These are phyloP conservation scores for Porodaedalea pini DNA, from an alignment of 1,284 basidiomycete species.

Conservation along the genomic window DNA sequence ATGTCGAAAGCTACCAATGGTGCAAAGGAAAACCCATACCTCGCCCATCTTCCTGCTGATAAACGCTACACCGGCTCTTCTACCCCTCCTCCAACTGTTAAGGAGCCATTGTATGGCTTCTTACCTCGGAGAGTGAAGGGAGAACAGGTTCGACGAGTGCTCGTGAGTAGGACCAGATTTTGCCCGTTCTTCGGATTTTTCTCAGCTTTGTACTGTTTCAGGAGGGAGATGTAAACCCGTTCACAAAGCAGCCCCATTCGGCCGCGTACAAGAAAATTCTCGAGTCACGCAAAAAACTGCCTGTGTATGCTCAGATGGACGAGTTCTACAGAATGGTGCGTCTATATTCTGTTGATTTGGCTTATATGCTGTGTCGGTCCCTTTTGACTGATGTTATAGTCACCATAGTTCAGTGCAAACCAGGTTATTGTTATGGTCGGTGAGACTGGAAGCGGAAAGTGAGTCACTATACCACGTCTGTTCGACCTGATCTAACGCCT, in stretches of 20 bases:
- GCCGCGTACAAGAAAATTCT: slow-evolving; percentile 86
- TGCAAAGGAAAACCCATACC: slow-evolving; percentile 51
- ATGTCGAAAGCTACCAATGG: slow-evolving; percentile 10
- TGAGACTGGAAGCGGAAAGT: slow-evolving; percentile 95
- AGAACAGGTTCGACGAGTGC: slow-evolving; percentile 65
- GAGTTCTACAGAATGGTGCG: slow-evolving; percentile 84
- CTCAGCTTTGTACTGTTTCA: slow-evolving; percentile 29
- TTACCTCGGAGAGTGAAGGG: slow-evolving; percentile 75
- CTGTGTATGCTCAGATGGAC: slow-evolving; percentile 91
- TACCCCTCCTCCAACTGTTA: slow-evolving; percentile 28
- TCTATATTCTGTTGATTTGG: slow-evolving; percentile 26
- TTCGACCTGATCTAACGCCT: not conserved
- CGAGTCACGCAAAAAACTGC: slow-evolving; percentile 80
- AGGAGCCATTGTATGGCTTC: slow-evolving; percentile 73
- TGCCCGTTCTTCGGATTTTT: not conserved
- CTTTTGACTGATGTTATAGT: slow-evolving; percentile 15
- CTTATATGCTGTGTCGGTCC: slow-evolving; percentile 10
- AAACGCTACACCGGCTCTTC: slow-evolving; percentile 31
- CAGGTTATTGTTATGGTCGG: slow-evolving; percentile 97
- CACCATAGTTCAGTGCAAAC: slow-evolving; percentile 70
- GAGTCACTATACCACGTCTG: not conserved
- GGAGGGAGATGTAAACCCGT: slow-evolving; percentile 87
- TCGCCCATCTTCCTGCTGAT: slow-evolving; percentile 42
- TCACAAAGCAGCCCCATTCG: slow-evolving; percentile 78
- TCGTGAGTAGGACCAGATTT: slow-evolving; percentile 55